Conservation (phyloP, 116 monocot species). For the Trichopus zeylanicus region DNA sequence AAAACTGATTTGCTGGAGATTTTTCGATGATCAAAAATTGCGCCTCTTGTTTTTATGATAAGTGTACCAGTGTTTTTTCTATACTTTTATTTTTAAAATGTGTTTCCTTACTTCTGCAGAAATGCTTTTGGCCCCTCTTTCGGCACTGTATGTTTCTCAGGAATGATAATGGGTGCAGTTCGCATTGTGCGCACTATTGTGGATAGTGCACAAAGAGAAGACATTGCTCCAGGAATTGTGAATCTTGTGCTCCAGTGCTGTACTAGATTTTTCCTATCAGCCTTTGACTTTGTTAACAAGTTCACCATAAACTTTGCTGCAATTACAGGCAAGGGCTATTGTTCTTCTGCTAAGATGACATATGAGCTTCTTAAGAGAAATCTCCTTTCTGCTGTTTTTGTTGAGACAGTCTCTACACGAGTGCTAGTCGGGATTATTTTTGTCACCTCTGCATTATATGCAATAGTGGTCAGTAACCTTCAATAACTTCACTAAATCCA, state of each 20-base stretch:
- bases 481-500: not conserved
- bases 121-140: constrained; percentile 94
- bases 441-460: constrained; percentile 72
- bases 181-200: constrained; percentile 58
- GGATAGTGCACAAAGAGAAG: constrained; percentile 57
- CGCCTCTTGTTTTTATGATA: no score
- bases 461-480: constrained; percentile 56
- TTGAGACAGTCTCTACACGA: constrained; percentile 90
- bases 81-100: no score
- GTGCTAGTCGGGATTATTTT: constrained; percentile 65
- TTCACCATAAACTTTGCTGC: constrained; percentile 95
- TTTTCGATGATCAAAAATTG: no score
- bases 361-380: constrained; percentile 95
- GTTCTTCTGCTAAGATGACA: constrained; percentile 79
- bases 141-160: constrained; percentile 88
- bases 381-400: constrained; percentile 89
- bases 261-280: constrained; percentile 45
- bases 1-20: no score
- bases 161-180: constrained; percentile 49
- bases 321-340: constrained; percentile 90
- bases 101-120: constrained; percentile 35
- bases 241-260: constrained; percentile 60
- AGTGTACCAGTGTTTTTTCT: no score
- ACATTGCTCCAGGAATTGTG: constrained; percentile 36
- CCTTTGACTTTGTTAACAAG: constrained; percentile 85